Conservation (phyloP, 345 rosid genomes). For the Eucalyptus cloeziana region DNA sequence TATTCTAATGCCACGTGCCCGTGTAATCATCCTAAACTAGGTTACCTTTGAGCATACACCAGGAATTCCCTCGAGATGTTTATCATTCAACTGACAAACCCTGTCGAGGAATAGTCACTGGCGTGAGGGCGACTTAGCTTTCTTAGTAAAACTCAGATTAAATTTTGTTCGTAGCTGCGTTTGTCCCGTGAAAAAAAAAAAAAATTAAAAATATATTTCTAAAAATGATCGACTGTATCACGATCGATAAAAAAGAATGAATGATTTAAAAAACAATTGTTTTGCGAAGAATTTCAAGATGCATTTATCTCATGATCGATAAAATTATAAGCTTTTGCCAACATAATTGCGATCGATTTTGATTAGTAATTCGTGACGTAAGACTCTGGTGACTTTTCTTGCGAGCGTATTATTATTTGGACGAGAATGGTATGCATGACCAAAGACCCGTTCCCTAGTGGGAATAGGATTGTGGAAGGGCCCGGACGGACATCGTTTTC, state of each 20-base stretch:
- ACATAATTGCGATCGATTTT: not conserved
- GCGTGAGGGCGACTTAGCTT: too few species aligned
- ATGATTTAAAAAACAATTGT: too few species aligned
- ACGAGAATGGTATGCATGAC: not conserved
- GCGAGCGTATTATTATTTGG: not conserved
- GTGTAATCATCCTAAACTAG: not conserved
- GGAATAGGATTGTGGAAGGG: not conserved
- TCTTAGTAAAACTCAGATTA: too few species aligned
- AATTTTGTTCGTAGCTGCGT: rapidly evolving
- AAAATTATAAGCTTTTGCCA: not conserved
- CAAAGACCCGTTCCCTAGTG: not conserved
- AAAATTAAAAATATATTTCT: too few species aligned
- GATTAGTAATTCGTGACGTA: not conserved
- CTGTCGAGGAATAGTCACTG: too few species aligned
- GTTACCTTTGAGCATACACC: too few species aligned
- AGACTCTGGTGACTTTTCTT: not conserved
- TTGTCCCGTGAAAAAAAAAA: too few species aligned
- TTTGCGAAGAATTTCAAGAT: rapidly evolving
- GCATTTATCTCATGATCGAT: too few species aligned
- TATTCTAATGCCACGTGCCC: not conserved
- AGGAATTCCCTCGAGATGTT: too few species aligned
- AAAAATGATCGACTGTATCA: too few species aligned
- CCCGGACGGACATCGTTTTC: not conserved
- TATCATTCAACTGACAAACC: too few species aligned
- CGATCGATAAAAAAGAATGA: too few species aligned